A percentile compares a stretch with the other conserved stretches of the same genome.
phyloP scores from a whole-genome alignment of 768 basidiomycete species.

The Kwoniella dejecticola region DNA sequence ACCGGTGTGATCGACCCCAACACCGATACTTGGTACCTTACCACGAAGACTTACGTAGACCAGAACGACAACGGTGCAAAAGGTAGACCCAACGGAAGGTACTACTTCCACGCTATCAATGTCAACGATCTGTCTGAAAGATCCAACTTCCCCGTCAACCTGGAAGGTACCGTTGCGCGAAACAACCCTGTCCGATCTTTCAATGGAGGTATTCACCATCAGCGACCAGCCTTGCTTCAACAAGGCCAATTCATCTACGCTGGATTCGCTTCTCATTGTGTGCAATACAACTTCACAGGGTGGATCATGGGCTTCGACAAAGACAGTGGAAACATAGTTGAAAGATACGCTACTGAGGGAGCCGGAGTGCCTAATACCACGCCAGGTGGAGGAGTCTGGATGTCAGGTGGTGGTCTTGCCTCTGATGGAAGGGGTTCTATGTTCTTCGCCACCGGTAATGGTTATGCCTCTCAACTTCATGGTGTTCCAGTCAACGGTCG shows the following conservation, averaged over 20 bases:
- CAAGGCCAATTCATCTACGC: constrained; percentile 22
- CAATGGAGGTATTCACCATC: constrained; percentile 21
- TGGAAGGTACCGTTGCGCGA: constrained; percentile 17
- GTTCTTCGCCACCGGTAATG: constrained; percentile 21
- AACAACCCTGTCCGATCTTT: constrained; percentile 22
- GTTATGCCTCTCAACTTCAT: constrained; percentile 21
- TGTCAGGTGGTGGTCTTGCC: constrained; percentile 22
- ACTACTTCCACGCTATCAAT: constrained; percentile 22
- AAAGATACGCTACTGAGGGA: constrained; percentile 18
- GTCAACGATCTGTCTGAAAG: constrained; percentile 21
- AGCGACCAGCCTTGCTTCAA: constrained; percentile 18
- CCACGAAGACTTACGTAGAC: constrained; percentile 18
- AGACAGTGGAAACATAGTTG: constrained; percentile 7
- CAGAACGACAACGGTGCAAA: constrained; percentile 11
- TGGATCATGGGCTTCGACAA: constrained; percentile 27
- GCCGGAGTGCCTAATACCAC: constrained; percentile 10
- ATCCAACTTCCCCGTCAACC: constrained; percentile 17
- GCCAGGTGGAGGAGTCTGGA: constrained; percentile 21
- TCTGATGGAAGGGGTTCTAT: constrained; percentile 14
- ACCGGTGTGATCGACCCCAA: constrained; percentile 21
- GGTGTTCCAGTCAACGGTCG: constrained; percentile 17
- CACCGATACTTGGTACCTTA: constrained; percentile 21
- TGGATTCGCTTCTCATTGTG: constrained; percentile 22
- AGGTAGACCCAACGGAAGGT: constrained; percentile 20
- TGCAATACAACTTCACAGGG: constrained; percentile 25